Evolutionary conservation across 148 eudicot species (phyloP).

Genomic region (Cornus florida): DNA sequence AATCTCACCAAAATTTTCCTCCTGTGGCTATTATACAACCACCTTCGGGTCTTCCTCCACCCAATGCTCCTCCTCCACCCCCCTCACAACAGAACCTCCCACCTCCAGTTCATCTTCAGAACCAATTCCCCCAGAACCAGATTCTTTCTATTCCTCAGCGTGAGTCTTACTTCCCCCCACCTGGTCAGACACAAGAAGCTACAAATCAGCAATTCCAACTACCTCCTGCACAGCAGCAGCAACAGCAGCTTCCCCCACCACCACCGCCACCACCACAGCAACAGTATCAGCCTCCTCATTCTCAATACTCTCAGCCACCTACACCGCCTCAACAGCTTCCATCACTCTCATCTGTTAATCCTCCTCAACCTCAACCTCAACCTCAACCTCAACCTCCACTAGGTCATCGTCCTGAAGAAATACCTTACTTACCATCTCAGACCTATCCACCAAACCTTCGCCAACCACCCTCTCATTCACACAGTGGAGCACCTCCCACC

Average conservation of each 20-base stretch:
- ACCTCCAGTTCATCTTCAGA: constrained; percentile 36
- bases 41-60: constrained; percentile 27
- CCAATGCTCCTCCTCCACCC: constrained; percentile 36
- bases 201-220: constrained; percentile 60
- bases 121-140: constrained; percentile 55
- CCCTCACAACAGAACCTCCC: constrained; percentile 39
- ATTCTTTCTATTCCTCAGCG: constrained; percentile 45
- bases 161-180: constrained; percentile 53
- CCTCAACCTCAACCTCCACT: constrained; percentile 33
- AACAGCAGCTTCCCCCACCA: constrained; percentile 38
- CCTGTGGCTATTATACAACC: constrained; percentile 37
- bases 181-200: constrained; percentile 46
- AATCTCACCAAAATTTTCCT: constrained; percentile 47
- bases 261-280: constrained; percentile 37
- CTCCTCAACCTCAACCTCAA: constrained; percentile 31
- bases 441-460: constrained; percentile 41
- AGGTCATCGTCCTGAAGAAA: constrained; percentile 61
- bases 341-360: constrained; percentile 33
- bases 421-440: constrained; percentile 45
- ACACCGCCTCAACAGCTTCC: constrained; percentile 56
- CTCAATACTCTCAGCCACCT: constrained; percentile 48
- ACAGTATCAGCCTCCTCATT: constrained; percentile 37
- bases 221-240: constrained; percentile 51
- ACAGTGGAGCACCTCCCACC: constrained; percentile 43
- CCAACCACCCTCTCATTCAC: constrained; percentile 45